Evolutionary conservation across 2,329 filamentous ascomycete genomes (phyloP), one percentile per base, ranked within the genome.

Genomic region (Dendrostoma leiphaemia): DNA sequence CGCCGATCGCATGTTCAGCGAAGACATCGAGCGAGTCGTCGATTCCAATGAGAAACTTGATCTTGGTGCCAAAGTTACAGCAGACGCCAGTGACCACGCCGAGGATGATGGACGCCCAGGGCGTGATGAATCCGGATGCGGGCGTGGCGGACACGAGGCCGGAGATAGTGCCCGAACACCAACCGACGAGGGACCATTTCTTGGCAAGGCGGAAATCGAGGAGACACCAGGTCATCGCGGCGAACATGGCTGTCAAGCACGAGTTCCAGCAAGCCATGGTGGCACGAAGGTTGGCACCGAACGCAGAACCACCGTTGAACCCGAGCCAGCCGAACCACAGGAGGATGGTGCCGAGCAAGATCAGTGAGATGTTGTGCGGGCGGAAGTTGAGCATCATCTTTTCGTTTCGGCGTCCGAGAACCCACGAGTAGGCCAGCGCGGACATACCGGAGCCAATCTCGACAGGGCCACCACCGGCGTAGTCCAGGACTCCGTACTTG

Each of bases 371-470:
- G 78, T 99, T 99, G 81, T 99, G 94, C 17, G 94, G 94, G 63
- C 94, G 90, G 83, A 97, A 97, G 82, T 97, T 97, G 74, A 97
- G 84, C 90, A 97, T 97, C 91, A 97, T 97, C 78, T 91, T 94
- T 78, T 97, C 93, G 77, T 97, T 94, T 62, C 94, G 91, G 67
- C 91, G 90, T 63, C 94, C 94, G 58, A 99, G 89, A 34, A 97
- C 86, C 90, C 90, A 88, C 2, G 92, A 96, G 77, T 97, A 99
- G 61, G 94, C 94, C 44, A 97, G 80, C 28, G 93, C 94, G 40
- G 91, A 94, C 74, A 96, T 79, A 69, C 94, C 94, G 54, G 94
- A 97, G 58, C 84, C 90, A 65, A 99, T 97, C 75, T 99, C 94
- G 81, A 99, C 94, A 62, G 94, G 94, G 50, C 93, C 92, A 65